Base-by-base conservation (phyloP, 768 basidiomycete species). In the Phanerochaete carnosa region DNA sequence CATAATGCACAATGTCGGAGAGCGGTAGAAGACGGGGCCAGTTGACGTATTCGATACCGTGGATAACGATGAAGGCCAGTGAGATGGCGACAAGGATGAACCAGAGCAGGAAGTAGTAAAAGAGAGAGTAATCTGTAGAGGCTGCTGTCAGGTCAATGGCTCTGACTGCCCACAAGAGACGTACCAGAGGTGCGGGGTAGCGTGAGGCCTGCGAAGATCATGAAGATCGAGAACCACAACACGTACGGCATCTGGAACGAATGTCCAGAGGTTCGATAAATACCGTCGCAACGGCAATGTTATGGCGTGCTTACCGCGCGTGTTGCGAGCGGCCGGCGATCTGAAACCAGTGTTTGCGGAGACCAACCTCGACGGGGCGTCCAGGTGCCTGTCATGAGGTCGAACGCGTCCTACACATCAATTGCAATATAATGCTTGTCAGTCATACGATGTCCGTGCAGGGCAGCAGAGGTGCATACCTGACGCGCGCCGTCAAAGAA, bases 401-500 rank as follows among this genome's bases (percentile, higher is more conserved):
- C 97, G 69, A 91, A 97, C 9, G 92, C 94, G 74, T 99, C 97
- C 87, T 95, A 67, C n/a, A 22, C 54, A 16, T 6, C 30, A 53
- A 32, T 30, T 19, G 46, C 46, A 11, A 6, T 26, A 16, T 11
- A 49, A 28, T 30, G 11, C 49, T 11, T 13, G 12, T 7, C 9
- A n/a, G 43, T 22, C 16, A 22, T 9, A 2, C 9, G 16, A 45
- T 15, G 43, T 30, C 11, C n/a, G 35, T 12, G 33, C n/a, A 51
- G 32, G 8, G 53, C 37, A 29, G 13, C 57, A 25, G 51, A 33
- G 55, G 35, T 25, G 9, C 47, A 9, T 55, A 89, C 90, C 80
- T 96, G 94, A 69, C 95, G 79, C 53, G 94, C 82, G 7, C 97
- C 97, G 72, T 99, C 97, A 64, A 97, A 90, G 76, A 93, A 93